Evolutionary conservation across 441 rosid genomes (phyloP), one percentile per base, ranked within the genome.

Genomic region (Pelargonium fulgidum): DNA sequence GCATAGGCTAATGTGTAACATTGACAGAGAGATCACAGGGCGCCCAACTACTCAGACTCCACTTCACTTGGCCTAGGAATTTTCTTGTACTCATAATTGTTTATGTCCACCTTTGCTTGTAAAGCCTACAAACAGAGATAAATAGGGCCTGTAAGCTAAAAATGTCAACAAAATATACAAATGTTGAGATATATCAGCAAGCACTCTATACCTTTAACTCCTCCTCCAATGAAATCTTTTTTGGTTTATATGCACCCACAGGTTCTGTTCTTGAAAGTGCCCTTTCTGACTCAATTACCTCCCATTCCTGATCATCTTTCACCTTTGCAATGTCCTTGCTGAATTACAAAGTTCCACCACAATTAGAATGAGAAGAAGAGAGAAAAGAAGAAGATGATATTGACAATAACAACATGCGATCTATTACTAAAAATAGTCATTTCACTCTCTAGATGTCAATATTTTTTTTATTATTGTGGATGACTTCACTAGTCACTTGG

Each of bases 261-360:
- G 96, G 92, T 68, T 97, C 96, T 11, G 91, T 85, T 79, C 87
- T 86, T 17, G 93, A 89, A 70, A 93, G 76, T 4, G 93, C 93
- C 59, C 83, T 86, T 76, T 84, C 83, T 10, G 89, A 81, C 85
- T 93, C 93, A 6, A 83, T 85, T 24, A 94, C 86, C 70, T 94
- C 89, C 97, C 97, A 94, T 83, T 90, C 97, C 66, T 84, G 84
- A 33, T 89, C 96, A 36, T 92, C 96, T 80, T 85, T 87, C 75
- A 90, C 93, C 81, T 87, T 89, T 20, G 90, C 85, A 9, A 89
- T 87, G 77, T 91, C 96, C 89, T 90, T 90, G 83, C 96, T 91
- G 90, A 75, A 78, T 78, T 56, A 81, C 71, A 71, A 78, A 75
- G 64, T 17, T 59, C 64, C 36, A 63, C 13, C 36, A 72, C 48